These are phyloP conservation scores for Fusarium camptoceras DNA, from an alignment of 2,329 filamentous ascomycete species.

Conservation along the genomic window DNA sequence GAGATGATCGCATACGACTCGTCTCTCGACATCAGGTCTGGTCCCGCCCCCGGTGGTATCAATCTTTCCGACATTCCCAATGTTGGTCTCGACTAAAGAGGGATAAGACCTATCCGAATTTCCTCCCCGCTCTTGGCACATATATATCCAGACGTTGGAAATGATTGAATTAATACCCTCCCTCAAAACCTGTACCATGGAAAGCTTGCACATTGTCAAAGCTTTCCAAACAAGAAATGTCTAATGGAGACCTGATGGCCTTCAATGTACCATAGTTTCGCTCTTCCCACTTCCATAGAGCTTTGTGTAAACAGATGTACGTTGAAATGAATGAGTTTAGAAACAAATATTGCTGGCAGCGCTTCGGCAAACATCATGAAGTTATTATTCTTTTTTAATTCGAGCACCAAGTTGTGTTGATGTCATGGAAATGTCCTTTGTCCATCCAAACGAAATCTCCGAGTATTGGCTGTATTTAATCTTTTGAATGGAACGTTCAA, in stretches of 20 bases:
- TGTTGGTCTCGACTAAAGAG: constrained; percentile 65
- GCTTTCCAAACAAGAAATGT: constrained; percentile 32
- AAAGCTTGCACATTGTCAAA: constrained; percentile 21
- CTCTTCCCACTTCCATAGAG: constrained; percentile 54
- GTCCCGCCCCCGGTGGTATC: constrained; percentile 52
- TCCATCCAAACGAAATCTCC: no score
- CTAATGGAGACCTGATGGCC: constrained; percentile 48
- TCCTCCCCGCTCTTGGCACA: constrained; percentile 35
- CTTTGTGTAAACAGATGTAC: constrained; percentile 58
- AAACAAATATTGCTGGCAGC: constrained; percentile 49
- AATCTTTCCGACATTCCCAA: constrained; percentile 62
- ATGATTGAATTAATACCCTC: constrained; percentile 34
- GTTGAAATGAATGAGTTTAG: constrained; percentile 50
- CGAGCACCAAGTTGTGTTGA: neutral
- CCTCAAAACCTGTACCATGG: constrained; percentile 28
- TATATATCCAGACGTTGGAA: constrained; percentile 38
- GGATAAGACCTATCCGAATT: constrained; percentile 26
- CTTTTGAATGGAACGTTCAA: no score
- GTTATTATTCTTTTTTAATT: constrained; percentile 31
- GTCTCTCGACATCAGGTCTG: constrained; percentile 69
- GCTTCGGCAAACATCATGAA: constrained; percentile 48
- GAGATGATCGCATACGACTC: constrained; percentile 98
- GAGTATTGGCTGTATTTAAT: neutral
- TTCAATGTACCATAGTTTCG: constrained; percentile 57
- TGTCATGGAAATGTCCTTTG: neutral